phyloP scores from a whole-genome alignment of 148 eudicot species.

The Camellia japonica region DNA sequence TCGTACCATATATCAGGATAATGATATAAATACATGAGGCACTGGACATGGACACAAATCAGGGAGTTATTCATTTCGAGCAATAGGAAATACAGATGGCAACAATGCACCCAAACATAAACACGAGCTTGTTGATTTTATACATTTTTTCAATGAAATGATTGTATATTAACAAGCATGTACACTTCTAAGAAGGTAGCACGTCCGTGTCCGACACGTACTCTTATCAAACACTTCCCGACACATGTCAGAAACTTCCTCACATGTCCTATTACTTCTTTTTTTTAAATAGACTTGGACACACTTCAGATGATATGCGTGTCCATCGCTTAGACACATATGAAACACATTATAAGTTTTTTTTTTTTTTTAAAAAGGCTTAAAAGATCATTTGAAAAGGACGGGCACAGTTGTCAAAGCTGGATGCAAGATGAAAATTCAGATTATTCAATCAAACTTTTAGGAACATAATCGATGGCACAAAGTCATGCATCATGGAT shows the following conservation, averaged over 20 bases:
- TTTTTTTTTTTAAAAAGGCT: neutral
- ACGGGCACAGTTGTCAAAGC: neutral
- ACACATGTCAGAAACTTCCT: no score
- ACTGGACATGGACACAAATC: constrained; percentile 44
- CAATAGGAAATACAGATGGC: neutral
- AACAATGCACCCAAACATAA: constrained; percentile 9
- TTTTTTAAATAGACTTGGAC: no score
- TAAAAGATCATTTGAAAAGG: neutral
- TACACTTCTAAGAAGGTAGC: no score
- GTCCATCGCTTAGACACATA: neutral
- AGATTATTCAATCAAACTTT: neutral
- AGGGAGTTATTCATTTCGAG: neutral
- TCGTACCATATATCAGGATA: constrained; percentile 99
- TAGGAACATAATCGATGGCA: neutral
- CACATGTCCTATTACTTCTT: no score
- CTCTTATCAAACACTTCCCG: no score
- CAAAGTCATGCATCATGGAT: neutral
- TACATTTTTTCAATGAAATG: no score
- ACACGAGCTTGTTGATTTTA: neutral
- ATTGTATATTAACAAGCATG: no score
- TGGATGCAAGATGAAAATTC: neutral
- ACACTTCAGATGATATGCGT: no score
- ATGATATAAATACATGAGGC: constrained; percentile 98
- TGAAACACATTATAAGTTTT: neutral
- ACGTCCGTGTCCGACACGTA: no score